A percentile compares a stretch with the other conserved stretches of the same genome.
phyloP scores from a whole-genome alignment of 768 basidiomycete genomes.

The Pulveroboletus sp. region DNA sequence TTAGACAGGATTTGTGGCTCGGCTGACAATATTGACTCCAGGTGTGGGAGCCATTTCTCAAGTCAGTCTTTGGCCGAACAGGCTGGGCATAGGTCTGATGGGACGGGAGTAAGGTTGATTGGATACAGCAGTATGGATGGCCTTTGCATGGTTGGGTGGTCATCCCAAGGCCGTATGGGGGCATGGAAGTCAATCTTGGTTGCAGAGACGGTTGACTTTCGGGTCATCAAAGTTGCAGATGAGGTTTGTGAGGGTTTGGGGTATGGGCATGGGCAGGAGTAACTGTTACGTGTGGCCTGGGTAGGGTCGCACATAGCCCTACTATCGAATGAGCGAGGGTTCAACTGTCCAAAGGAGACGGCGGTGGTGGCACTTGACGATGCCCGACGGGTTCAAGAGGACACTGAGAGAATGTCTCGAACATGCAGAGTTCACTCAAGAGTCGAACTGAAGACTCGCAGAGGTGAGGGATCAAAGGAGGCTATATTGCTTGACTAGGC shows the following conservation, averaged over 20 bases:
- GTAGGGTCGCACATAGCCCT: too few relatives aligned
- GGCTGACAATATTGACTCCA: rapidly evolving
- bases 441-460: too few relatives aligned
- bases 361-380: too few relatives aligned
- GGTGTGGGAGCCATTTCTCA: background rate
- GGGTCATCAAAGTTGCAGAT: background rate
- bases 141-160: background rate
- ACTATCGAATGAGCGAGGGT: too few relatives aligned
- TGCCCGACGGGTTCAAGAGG: too few relatives aligned
- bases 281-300: too few relatives aligned
- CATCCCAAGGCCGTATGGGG: background rate
- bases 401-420: too few relatives aligned
- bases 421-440: too few relatives aligned
- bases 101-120: background rate
- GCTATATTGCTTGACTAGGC: too few relatives aligned
- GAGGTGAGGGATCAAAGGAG: too few relatives aligned
- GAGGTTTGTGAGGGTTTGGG: background rate
- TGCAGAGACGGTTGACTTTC: background rate
- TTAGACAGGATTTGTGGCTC: too few relatives aligned
- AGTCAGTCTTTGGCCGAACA: slow-evolving; percentile 2
- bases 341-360: too few relatives aligned
- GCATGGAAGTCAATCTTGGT: background rate
- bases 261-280: background rate
- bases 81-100: background rate
- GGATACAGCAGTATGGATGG: background rate